Percentiles rank a stretch among this genome's conserved stretches.
These are phyloP conservation scores for Trichoderma sp. DNA, from an alignment of 2,329 filamentous ascomycete genomes.

Conservation along the genomic window DNA sequence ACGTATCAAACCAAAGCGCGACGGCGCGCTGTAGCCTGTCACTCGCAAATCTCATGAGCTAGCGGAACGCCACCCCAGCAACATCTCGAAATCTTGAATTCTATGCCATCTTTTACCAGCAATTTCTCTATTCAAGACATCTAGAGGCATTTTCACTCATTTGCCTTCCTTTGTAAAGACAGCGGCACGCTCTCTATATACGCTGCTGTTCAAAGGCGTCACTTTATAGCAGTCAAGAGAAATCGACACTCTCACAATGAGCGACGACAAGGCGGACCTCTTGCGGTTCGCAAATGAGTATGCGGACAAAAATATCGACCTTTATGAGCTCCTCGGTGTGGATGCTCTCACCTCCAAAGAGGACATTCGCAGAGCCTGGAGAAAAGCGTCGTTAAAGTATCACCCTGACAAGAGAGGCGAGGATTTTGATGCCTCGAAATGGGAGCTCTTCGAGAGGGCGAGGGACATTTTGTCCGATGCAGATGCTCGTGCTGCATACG, in stretches of 20 bases:
- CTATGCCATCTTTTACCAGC: not conserved
- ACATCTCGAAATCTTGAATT: not conserved
- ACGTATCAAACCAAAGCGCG: constrained; percentile 4
- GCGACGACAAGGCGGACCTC: constrained; percentile 50
- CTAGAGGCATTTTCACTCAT: too few relatives aligned
- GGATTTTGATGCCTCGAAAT: constrained; percentile 74
- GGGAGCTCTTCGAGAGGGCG: constrained; percentile 83
- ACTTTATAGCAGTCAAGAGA: not conserved
- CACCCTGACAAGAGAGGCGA: constrained; percentile 89
- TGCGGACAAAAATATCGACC: constrained; percentile 65
- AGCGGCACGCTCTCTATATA: too few relatives aligned
- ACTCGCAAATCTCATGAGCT: not conserved
- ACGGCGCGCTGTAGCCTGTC: not conserved
- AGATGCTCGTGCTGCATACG: constrained; percentile 73
- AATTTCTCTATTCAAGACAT: not conserved
- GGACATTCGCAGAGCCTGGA: constrained; percentile 83
- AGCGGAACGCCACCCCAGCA: not conserved
- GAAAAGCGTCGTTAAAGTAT: constrained; percentile 82
- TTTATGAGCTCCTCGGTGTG: constrained; percentile 75
- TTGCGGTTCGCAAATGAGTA: constrained; percentile 58
- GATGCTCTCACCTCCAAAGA: constrained; percentile 63
- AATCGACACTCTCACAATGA: constrained; percentile 33
- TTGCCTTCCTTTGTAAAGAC: not conserved
- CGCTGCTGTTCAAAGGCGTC: not conserved
- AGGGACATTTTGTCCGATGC: constrained; percentile 77